These are phyloP conservation scores for Botrytis pseudocinerea DNA, from an alignment of 2,329 filamentous ascomycete genomes.

Conservation along the genomic window DNA sequence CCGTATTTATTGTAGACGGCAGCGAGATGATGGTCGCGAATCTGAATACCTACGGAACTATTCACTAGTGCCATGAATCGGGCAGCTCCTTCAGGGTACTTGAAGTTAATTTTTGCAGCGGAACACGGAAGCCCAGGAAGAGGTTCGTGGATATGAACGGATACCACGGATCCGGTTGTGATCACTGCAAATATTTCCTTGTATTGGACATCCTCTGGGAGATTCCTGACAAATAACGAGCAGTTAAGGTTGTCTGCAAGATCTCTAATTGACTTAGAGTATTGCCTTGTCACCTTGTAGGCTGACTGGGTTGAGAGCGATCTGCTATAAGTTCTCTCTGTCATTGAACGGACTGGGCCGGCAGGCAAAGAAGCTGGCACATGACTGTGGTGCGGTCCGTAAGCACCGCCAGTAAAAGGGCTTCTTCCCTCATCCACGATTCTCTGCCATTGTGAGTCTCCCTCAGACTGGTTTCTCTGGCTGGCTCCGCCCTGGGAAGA, in stretches of 20 bases:
- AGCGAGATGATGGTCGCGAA: neutral
- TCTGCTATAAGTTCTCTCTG: rapidly evolving
- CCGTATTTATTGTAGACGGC: neutral
- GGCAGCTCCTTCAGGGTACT: neutral
- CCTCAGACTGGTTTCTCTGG: neutral
- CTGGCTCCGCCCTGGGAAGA: neutral
- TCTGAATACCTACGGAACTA: neutral
- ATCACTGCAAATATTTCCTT: neutral
- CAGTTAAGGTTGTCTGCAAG: neutral
- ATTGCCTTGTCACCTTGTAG: neutral
- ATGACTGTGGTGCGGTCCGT: neutral
- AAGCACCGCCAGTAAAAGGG: neutral
- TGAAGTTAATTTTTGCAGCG: neutral
- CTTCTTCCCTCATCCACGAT: too few relatives aligned
- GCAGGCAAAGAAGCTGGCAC: neutral
- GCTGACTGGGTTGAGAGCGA: neutral
- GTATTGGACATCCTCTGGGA: neutral
- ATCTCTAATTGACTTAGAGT: neutral
- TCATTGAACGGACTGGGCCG: rapidly evolving
- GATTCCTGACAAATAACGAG: neutral
- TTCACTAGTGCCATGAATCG: neutral
- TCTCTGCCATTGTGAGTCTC: neutral
- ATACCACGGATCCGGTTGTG: neutral
- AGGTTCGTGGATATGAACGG: neutral
- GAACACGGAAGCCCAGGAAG: neutral